Evolutionary conservation across 2,329 filamentous ascomycete species (phyloP), one percentile per base, ranked within the genome.

Genomic region (Pyricularia sp.): DNA sequence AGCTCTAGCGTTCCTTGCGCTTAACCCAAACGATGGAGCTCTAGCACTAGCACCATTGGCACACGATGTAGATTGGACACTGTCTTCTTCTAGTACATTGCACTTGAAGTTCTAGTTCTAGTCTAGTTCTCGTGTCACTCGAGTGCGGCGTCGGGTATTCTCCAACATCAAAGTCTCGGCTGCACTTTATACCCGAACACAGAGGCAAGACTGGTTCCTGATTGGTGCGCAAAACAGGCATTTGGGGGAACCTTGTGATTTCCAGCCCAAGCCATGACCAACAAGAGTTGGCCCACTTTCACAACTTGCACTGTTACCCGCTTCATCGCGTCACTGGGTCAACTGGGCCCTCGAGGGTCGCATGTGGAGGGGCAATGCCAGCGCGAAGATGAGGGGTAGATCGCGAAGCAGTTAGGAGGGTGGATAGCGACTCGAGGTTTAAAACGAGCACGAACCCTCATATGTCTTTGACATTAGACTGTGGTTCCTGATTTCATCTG

Each of bases 221-320:
- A 63, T 63, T 63, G 59, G 59, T 63, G 59, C 59, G 59, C n/a
- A n/a, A n/a, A n/a, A n/a, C n/a, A n/a, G n/a, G n/a, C 59, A 63
- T 63, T 63, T 30, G 25, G 23, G 59, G 11, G 59, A 28, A 63
- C 25, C 25, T 61, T 20, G 59, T 6, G 14, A 63, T 63, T 14
- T 3, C 59, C 59, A 63, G 17, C 4, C 59, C 59, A 28, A 63
- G 20, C 26, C 25, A 63, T 28, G 14, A 30, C 59, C 25, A 28
- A 28, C 25, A 30, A 20, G 23, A 26, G 7, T 14, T 28, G 59
- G 28, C 59, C 59, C 59, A 63, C 59, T 28, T 28, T 28, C 59
- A 26, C 59, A 63, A 28, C 26, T 63, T 63, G 59, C 59, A n/a
- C 25, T 63, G 59, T 28, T 63, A 26, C 59, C 59, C 59, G 25